phyloP scores from a whole-genome alignment of 441 rosid species.

The Erodium trifolium region DNA sequence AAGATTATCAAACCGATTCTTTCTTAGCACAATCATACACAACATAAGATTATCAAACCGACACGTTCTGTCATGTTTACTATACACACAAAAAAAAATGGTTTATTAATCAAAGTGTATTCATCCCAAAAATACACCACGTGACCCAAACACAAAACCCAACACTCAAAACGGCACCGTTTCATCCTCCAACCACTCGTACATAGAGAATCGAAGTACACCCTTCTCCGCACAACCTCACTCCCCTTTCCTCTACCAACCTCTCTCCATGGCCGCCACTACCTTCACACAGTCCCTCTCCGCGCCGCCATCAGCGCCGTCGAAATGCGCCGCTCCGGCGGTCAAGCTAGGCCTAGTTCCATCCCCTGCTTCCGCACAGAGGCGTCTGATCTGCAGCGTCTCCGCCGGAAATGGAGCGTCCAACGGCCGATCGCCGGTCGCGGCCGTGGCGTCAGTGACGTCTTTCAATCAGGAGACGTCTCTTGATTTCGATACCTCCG shows the following conservation, averaged over 20 bases:
- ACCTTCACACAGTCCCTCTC: conserved; percentile 35
- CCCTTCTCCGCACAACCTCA: too few species aligned
- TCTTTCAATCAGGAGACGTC: conserved; percentile 27
- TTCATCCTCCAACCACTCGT: too few species aligned
- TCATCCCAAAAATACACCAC: too few species aligned
- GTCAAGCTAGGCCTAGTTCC: conserved; percentile 29
- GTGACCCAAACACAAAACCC: too few species aligned
- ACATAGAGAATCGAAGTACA: too few species aligned
- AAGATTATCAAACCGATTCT: too few species aligned
- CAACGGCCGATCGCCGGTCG: conserved; percentile 1
- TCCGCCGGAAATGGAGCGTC: conserved; percentile 14
- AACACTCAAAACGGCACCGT: too few species aligned
- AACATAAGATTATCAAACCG: too few species aligned
- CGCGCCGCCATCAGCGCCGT: conserved; percentile 4
- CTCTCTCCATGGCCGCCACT: conserved; percentile 21
- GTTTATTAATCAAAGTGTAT: too few species aligned
- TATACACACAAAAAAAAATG: too few species aligned
- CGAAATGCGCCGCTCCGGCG: neutral
- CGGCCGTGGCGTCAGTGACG: conserved; percentile 37
- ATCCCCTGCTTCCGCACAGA: conserved; percentile 21
- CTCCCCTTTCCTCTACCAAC: neutral
- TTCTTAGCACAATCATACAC: too few species aligned
- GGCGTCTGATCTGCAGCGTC: conserved; percentile 20
- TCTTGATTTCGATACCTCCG: conserved; percentile 21
- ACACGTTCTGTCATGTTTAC: too few species aligned